Evolutionary conservation across 2,329 filamentous ascomycete species (phyloP), one percentile per base, ranked within the genome.

Genomic region (Raffaelea ambrosiae): DNA sequence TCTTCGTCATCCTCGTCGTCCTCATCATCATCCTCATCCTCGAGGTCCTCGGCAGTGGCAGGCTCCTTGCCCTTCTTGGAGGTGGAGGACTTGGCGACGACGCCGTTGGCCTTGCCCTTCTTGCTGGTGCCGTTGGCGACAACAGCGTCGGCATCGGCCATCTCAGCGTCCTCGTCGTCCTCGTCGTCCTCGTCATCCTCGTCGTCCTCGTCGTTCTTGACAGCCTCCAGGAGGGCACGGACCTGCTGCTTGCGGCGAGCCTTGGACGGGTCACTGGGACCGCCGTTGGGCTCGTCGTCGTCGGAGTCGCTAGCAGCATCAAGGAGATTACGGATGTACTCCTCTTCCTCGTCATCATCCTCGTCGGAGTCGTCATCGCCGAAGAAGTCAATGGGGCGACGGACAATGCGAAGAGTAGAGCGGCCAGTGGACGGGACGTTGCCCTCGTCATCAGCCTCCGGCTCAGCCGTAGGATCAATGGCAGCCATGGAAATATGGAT

Each of bases 401-500:
- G 91, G 64, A 97, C 77, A 57, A 98, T 77, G 72, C 93, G 95
- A 60, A 98, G 74, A 45, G 93, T 98, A 47, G 93, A 86, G 58
- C 90, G 86, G 58, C 83, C 78, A 53, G 81, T 68, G 49, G 70
- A 66, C 58, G 78, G 78, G 51, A 78, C 67, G 60, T 83, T 80
- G 58, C 74, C 76, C 46, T 77, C 76, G 49, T 75, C 74, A 57
- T 83, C 81, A 50, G 74, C 74, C 65, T 88, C 77, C 33, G 83
- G 77, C 58, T 81, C 75, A 59, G 86, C 86, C 61, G 81, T 88
- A 50, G 93, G 93, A 65, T 98, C 91, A 65, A 98, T 84, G 56
- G 93, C 93, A 61, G 94, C 93, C 93, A 98, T 98, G 61, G 90
- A 97, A 63, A 98, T 88, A 66, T 88, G 88, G 72, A 96, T 94